A percentile compares a stretch with the other conserved stretches of the same genome.
These are phyloP conservation scores for Yamagishiella unicocca DNA, from an alignment of 139 green algal species.

Conservation along the genomic window DNA sequence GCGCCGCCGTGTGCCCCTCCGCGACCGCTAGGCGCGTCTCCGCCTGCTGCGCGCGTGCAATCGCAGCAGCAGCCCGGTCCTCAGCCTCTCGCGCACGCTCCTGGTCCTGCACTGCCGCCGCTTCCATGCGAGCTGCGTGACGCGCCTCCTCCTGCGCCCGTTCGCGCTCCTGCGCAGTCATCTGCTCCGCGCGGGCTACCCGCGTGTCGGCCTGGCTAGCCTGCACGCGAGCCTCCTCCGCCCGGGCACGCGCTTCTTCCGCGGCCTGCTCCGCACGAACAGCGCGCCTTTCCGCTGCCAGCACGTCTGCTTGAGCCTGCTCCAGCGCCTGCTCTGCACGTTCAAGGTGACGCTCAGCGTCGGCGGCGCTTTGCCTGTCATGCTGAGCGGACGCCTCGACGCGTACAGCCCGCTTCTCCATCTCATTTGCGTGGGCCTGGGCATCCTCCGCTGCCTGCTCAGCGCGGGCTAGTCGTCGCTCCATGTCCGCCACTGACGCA, in stretches of 20 bases:
- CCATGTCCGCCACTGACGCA: neutral
- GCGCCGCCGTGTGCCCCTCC: neutral
- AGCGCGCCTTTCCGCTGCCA: slow-evolving; percentile 7
- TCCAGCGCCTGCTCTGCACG: neutral
- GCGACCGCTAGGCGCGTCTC: neutral
- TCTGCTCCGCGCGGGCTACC: neutral
- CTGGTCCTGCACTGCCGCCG: neutral
- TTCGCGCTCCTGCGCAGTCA: slow-evolving; percentile 8
- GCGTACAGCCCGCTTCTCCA: neutral
- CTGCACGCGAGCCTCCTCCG: neutral
- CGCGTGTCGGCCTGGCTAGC: neutral
- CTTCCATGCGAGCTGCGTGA: slow-evolving; percentile 16
- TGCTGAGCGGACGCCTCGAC: slow-evolving; percentile 5
- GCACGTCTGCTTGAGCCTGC: neutral
- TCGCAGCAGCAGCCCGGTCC: neutral
- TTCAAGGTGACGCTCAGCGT: neutral
- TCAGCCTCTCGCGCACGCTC: slow-evolving; percentile 25
- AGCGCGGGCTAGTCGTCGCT: neutral
- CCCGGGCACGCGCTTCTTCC: neutral
- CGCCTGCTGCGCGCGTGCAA: slow-evolving; percentile 18
- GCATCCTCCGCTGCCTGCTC: neutral
- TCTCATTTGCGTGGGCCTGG: neutral
- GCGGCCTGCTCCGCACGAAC: neutral
- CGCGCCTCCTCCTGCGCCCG: slow-evolving; percentile 14
- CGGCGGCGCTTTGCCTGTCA: neutral